phyloP scores from a whole-genome alignment of 1,284 basidiomycete genomes.

The Papiliotrema flavescens region DNA sequence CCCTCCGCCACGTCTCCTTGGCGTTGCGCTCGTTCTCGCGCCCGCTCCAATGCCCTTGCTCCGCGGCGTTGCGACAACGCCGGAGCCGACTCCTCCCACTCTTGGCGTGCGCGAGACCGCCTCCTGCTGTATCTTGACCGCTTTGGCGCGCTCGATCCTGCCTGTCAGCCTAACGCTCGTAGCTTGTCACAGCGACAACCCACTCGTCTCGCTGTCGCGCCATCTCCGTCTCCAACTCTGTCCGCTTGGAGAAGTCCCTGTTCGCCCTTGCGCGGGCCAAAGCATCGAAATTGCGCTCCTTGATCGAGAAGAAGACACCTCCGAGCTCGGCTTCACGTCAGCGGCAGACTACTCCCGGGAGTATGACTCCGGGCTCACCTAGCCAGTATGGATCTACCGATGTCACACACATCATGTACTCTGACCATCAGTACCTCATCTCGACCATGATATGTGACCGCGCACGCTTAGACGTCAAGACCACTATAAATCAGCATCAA shows the following conservation, averaged over 20 bases:
- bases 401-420: constrained; percentile 94
- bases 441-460: background rate
- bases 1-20: constrained; percentile 49
- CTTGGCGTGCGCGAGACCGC: constrained; percentile 61
- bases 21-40: constrained; percentile 56
- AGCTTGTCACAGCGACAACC: constrained; percentile 40
- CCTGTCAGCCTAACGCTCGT: background rate
- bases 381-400: constrained; percentile 94
- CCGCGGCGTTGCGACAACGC: constrained; percentile 58
- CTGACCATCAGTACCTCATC: constrained; percentile 12
- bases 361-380: constrained; percentile 53
- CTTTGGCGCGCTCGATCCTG: constrained; percentile 51
- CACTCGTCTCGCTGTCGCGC: constrained; percentile 80
- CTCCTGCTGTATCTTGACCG: constrained; percentile 62
- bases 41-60: constrained; percentile 60
- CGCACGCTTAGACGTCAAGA: constrained; percentile 78
- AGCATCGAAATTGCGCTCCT: constrained; percentile 92
- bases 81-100: constrained; percentile 66
- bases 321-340: constrained; percentile 71
- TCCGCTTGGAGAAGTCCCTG: constrained; percentile 81
- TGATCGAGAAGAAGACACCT: constrained; percentile 90
- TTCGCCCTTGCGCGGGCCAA: constrained; percentile 64
- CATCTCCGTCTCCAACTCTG: constrained; percentile 82
- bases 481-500: constrained; percentile 52
- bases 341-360: background rate